Evolutionary conservation across 2,329 filamentous ascomycete genomes (phyloP), one percentile per base, ranked within the genome.

Genomic region (Fusarium lyarnte): DNA sequence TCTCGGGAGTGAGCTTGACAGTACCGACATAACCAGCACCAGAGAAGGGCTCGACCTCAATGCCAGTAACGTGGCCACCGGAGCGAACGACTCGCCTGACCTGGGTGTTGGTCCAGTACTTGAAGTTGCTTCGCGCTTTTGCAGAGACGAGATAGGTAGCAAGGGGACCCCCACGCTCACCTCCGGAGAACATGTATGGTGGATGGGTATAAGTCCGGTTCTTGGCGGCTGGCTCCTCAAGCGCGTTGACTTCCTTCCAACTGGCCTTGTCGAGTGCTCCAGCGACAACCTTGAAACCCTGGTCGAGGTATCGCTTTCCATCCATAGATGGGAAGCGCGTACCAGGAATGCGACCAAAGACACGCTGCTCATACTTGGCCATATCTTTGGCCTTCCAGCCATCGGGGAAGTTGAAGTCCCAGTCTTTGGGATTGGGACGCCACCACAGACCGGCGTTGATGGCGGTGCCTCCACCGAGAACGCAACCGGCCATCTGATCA

Each of bases 141-240:
- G 62, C 62, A 25, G 62, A 64, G 33, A 64, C 62, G 10, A 64
- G 62, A 36, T 64, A 64, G 16, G 62, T 64, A 46, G 62, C 62
- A 29, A 64, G 33, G 1, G 62, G 62, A 0, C 62, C 62, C 1
- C 62, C 62, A 3, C 62, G 62, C 17, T 64, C 62, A 41, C 62
- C 62, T 19, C 27, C n/a, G 0, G 62, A 64, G 46, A 64, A 64
- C 62, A 64, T 64, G 5, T 39, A 64, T 1, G 62, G 62, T 2
- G 62, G 39, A 16, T 64, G 58, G 2, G 62, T 63, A 14, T 64
- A 64, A 54, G 62, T 64, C 2, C 39, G 62, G 21, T 64, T 64
- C 39, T 64, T 64, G 0, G 46, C 33, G 1, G 23, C 35, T 2
- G 62, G 62, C 39, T 64, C 9, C 16, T 64, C 35, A 6, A 54